Percentiles rank a stretch among this genome's conserved stretches.
Conservation (phyloP, 108 stramenopile species). For the Halocafeteria seosinensis region DNA sequence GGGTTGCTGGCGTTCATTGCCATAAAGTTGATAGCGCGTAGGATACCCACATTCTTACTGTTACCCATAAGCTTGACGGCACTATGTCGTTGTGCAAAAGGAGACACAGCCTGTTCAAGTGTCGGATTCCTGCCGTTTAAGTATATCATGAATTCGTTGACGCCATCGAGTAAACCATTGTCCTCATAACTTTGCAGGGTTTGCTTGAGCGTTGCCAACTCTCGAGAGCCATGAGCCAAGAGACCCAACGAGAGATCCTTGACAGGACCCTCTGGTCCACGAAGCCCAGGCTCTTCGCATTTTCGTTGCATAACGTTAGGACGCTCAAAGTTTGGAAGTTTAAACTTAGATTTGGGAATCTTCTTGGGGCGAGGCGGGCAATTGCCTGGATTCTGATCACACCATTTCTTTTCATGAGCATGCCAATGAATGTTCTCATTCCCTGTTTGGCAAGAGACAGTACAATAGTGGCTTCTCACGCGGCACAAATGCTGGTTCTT, state of each 20-base stretch:
- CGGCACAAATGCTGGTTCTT: neutral
- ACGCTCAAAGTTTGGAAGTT: neutral
- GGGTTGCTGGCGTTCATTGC: neutral
- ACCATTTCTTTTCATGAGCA: neutral
- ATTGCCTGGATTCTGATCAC: neutral
- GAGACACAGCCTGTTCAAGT: neutral
- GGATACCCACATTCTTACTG: neutral
- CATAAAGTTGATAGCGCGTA: neutral
- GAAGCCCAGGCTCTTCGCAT: neutral
- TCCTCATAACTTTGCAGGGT: neutral
- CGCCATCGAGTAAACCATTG: neutral
- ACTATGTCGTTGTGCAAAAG: neutral
- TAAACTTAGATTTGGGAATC: neutral
- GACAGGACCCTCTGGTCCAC: neutral
- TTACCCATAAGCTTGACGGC: neutral
- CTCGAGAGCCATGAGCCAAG: neutral
- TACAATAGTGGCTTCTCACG: neutral
- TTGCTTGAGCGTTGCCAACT: neutral
- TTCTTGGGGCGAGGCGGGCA: neutral
- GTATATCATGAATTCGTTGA: neutral
- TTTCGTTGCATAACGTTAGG: neutral
- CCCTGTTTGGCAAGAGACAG: neutral
- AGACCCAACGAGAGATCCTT: neutral
- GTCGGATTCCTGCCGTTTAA: neutral
- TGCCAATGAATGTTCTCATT: neutral